These are phyloP conservation scores for Darksidea phi DNA, from an alignment of 495 filamentous ascomycete genomes.

Conservation along the genomic window DNA sequence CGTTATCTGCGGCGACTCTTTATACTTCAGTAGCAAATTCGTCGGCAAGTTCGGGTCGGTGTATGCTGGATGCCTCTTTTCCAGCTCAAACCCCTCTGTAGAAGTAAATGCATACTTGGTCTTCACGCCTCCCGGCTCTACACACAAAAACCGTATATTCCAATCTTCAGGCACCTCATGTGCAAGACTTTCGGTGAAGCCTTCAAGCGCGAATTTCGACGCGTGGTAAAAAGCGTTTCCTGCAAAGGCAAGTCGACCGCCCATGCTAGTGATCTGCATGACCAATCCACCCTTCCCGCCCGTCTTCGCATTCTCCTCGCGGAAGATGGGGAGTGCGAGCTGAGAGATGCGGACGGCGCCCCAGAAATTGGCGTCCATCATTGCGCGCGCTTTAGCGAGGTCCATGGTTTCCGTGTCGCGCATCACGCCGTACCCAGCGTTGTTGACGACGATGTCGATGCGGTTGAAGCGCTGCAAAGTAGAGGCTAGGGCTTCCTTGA, in stretches of 20 bases:
- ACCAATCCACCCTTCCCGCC: slow-evolving; percentile 51
- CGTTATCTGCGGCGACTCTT: slow-evolving; percentile 32
- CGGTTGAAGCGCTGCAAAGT: slow-evolving; percentile 42
- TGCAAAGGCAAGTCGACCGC: slow-evolving; percentile 50
- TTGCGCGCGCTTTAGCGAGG: slow-evolving; percentile 43
- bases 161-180: slow-evolving; percentile 54
- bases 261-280: slow-evolving; percentile 55
- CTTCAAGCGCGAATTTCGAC: slow-evolving; percentile 39
- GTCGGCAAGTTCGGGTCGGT: slow-evolving; percentile 41
- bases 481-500: slow-evolving; percentile 46
- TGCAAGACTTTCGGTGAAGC: slow-evolving; percentile 55
- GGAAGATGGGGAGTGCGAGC: slow-evolving; percentile 50
- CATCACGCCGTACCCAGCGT: slow-evolving; percentile 46
- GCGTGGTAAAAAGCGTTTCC: slow-evolving; percentile 56
- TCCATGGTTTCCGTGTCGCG: slow-evolving; percentile 36
- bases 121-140: slow-evolving; percentile 54
- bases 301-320: slow-evolving; percentile 43
- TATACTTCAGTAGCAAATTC: slow-evolving; percentile 42
- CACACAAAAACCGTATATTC: slow-evolving; percentile 50
- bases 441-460: slow-evolving; percentile 59
- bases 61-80: slow-evolving; percentile 45
- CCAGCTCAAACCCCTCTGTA: slow-evolving; percentile 32
- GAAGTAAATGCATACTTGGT: slow-evolving; percentile 42
- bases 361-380: slow-evolving; percentile 58
- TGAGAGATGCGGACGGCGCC: slow-evolving; percentile 49